Base-by-base conservation (phyloP, 2,329 filamentous ascomycete genomes). In the Knoxdaviesia capensis region DNA sequence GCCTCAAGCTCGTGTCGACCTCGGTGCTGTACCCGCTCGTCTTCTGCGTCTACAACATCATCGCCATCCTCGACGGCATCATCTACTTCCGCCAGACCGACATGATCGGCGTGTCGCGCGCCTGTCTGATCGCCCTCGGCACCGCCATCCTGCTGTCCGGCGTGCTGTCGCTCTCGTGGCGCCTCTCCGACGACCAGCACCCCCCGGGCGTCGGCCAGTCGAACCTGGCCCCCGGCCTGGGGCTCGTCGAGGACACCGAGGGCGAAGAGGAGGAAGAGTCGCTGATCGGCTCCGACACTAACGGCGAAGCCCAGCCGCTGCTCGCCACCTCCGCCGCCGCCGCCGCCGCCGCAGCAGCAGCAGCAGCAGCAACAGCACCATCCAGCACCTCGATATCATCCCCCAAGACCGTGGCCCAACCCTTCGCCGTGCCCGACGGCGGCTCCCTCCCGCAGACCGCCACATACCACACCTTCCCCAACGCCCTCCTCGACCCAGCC, bases 41-140 rank as follows among this genome's bases (percentile, higher is more conserved):
- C 35, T 98, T 98, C 61, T 98, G 90, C 68, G 76, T 96, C 48
- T 98, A 96, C 69, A 98, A 98, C 66, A 94, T 98, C 53, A 87
- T 96, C 54, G 90, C 90, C 49, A 98, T 98, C 50, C 66, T 96
- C 50, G 90, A 98, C 59, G 90, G 90, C 32, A 69, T 98, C 50
- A 94, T 98, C 52, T 98, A 96, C 61, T 98, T 96, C 62, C 72
- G 80, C 51, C 90, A 98, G 59, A 81, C 80, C 42, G 79, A 85
- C 48, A 70, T 82, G 43, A 74, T 98, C 47, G 76, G 78, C 10
- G 68, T 75, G 1, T 60, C 90, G 3, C 78, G 84, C 53, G 88
- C 82, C 10, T 74, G 76, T 34, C 70, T 92, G 37, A 93, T 96
- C 47, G 74, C 86, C 0, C 59, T 98, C 2, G 90, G 90, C 7